Base-by-base conservation (phyloP, 352 stramenopile genomes). In the Blastocystis sp. region DNA sequence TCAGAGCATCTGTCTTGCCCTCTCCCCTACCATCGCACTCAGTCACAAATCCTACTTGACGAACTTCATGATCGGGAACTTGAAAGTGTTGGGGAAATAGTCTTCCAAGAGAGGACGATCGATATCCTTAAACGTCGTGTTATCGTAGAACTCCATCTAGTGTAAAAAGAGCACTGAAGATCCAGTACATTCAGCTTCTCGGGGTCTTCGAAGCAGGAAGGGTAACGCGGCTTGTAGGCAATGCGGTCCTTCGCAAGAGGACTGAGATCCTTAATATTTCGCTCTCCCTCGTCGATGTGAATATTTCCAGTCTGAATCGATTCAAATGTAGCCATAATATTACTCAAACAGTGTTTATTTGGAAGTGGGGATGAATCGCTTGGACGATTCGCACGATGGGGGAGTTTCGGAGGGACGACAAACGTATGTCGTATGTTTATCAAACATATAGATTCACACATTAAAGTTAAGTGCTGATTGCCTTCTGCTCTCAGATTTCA, bases 71-170 rank as follows among this genome's bases (percentile, higher is more conserved):
- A 73, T 39, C 4, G 63, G 63, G 26, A 45, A 73, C 6, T 45
- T 7, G 26, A 73, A n/a, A 9, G 30, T 45, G 63, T 73, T 73
- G n/a, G 63, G 63, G 63, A 73, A 73, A 37, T 73, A 73, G 63
- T 20, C 34, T 30, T 73, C 63, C 8, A 73, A 9, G 7, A 73
- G 24, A 47, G 63, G 63, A 45, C 68, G 68, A 30, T 79, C 68
- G 18, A 79, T 55, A 41, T 79, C 68, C 39, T 79, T 79, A 45
- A 79, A 79, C 8, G 68, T 79, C 24, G 68, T 79, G 68, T 79
- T 56, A 30, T 79, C 68, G 37, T 26, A 79, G 68, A 79, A 79
- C 11, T 79, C 68, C 41, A 79, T 6, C 68, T 79, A 76, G 65
- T 8, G 8, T 16, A 13, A 55, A 20, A 50, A 11, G 7, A 59